Evolutionary conservation across 192 early-diverging fungal genomes (phyloP).

Genomic region (Spinellus fusiger): DNA sequence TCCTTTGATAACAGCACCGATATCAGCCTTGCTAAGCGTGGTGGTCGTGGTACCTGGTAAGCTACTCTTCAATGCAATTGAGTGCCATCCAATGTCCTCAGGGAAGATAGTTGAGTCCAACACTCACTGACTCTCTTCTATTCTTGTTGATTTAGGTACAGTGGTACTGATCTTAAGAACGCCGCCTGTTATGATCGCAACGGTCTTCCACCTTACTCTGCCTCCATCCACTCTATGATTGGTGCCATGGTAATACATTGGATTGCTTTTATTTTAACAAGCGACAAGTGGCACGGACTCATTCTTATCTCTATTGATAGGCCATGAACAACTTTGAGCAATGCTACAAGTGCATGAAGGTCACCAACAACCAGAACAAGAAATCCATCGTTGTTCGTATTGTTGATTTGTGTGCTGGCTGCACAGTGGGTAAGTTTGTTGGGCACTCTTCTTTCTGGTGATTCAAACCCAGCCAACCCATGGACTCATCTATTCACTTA

Average conservation of each 20-base stretch:
- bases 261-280: constrained; percentile 3
- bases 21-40: constrained; percentile 13
- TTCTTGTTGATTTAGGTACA: constrained; percentile 19
- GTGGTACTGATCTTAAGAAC: constrained; percentile 32
- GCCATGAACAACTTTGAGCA: constrained; percentile 21
- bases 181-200: constrained; percentile 36
- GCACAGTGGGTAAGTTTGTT: constrained; percentile 10
- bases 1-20: constrained; percentile 5
- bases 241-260: constrained; percentile 28
- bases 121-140: neutral
- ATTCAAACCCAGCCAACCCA: neutral
- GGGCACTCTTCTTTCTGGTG: neutral
- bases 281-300: neutral
- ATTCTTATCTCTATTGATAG: constrained; percentile 1
- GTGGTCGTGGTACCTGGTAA: constrained; percentile 28
- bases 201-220: constrained; percentile 29
- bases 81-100: neutral
- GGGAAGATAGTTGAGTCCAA: no score
- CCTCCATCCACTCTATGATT: constrained; percentile 29
- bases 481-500: neutral
- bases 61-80: neutral
- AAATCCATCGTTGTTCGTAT: constrained; percentile 20
- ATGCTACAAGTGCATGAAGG: constrained; percentile 36
- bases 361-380: constrained; percentile 21
- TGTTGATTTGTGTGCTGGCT: constrained; percentile 31